Conservation (phyloP, 352 stramenopile genomes). For the Globisporangium middletonii region DNA sequence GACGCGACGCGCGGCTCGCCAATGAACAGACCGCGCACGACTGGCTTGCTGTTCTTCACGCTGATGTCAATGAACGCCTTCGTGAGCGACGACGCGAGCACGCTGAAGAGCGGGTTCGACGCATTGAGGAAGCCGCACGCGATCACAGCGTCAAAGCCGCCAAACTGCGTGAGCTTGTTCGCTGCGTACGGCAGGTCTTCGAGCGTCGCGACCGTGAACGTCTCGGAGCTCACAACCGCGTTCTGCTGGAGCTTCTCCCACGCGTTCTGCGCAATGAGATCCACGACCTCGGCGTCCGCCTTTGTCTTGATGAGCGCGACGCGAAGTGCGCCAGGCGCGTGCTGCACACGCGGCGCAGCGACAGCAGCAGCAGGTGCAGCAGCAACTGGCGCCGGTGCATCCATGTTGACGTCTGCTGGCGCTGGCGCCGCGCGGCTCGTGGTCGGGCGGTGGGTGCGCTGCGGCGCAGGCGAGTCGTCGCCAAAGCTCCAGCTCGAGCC, state of each 20-base stretch:
- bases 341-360: conserved; percentile 4
- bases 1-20: conserved; percentile 69
- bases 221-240: conserved; percentile 35
- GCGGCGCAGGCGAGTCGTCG: conserved; percentile 20
- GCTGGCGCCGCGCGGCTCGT: conserved; percentile 17
- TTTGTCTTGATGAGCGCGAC: conserved; percentile 76
- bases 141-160: conserved; percentile 69
- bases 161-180: conserved; percentile 70
- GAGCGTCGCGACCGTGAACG: conserved; percentile 60
- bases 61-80: conserved; percentile 84
- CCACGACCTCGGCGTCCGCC: conserved; percentile 63
- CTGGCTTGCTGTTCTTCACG: conserved; percentile 69
- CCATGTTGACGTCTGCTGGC: conserved; percentile 19
- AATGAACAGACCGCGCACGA: conserved; percentile 75
- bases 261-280: conserved; percentile 65
- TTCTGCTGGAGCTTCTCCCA: conserved; percentile 33
- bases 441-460: conserved; percentile 15
- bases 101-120: conserved; percentile 53
- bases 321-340: conserved; percentile 20
- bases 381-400: conserved; percentile 13
- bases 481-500: conserved; percentile 77
- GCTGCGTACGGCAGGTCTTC: conserved; percentile 77
- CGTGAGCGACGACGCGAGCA: conserved; percentile 45
- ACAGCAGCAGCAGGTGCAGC: conserved; percentile 10
- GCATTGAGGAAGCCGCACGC: conserved; percentile 75